Conservation (phyloP, 257 asterid genomes). For the Solanum neorickii region DNA sequence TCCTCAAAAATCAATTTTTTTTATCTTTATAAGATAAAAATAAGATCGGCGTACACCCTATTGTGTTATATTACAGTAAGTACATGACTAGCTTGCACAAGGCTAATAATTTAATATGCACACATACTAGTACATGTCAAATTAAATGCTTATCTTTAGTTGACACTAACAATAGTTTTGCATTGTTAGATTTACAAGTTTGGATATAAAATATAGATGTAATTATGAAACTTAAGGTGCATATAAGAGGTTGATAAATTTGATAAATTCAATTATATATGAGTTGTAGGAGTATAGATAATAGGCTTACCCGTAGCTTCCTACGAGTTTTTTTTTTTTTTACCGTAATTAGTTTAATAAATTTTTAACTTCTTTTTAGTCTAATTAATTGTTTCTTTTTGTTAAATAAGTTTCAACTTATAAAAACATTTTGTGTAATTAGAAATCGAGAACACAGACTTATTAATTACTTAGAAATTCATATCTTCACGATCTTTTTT, state of each 20-base stretch:
- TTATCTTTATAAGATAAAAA: fast-evolving
- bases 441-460: no score
- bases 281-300: neutral
- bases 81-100: neutral
- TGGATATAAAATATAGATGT: neutral
- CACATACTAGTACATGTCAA: neutral
- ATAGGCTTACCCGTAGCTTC: neutral
- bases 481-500: no score
- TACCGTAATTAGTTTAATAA: no score
- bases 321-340: no score
- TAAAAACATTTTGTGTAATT: no score
- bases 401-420: neutral
- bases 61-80: neutral
- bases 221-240: neutral
- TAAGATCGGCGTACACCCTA: fast-evolving
- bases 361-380: no score
- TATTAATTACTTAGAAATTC: no score
- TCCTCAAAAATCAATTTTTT: no score
- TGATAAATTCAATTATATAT: neutral
- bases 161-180: neutral
- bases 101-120: neutral
- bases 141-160: neutral
- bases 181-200: neutral
- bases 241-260: neutral
- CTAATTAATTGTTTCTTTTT: no score